Percentiles rank a stretch among this genome's conserved stretches.
Conservation (phyloP, 495 filamentous ascomycete genomes). For the Aeminium ludgeri region DNA sequence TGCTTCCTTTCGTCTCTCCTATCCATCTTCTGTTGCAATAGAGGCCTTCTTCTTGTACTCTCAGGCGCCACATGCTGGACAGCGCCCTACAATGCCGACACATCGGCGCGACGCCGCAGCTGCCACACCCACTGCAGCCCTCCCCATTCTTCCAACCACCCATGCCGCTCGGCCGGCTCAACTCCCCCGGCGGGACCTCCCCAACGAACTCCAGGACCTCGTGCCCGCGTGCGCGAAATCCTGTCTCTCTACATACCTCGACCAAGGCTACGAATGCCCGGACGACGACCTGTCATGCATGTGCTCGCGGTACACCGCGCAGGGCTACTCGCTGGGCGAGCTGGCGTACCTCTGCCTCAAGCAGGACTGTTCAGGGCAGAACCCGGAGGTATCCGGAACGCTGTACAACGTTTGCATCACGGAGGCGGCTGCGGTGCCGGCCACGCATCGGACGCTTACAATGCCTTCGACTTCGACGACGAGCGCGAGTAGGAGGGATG, state of each 20-base stretch:
- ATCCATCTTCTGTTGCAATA: not conserved
- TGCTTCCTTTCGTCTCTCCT: too few relatives aligned
- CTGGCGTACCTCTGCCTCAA: constrained; percentile 14
- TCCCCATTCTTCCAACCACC: too few relatives aligned
- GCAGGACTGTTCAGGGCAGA: constrained; percentile 5
- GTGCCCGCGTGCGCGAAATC: constrained; percentile 8
- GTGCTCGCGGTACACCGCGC: constrained; percentile 11
- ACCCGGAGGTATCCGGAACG: not conserved
- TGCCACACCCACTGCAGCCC: too few relatives aligned
- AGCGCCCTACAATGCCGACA: constrained; percentile 1
- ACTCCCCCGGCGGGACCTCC: not conserved
- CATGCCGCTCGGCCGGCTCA: too few relatives aligned
- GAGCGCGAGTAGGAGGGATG: not conserved
- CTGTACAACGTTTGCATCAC: constrained; percentile 12
- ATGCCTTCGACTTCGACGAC: constrained; percentile 4
- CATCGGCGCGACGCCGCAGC: constrained; percentile 1
- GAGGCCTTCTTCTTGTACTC: not conserved
- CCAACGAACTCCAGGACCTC: constrained; percentile 3
- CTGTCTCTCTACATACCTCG: constrained; percentile 8
- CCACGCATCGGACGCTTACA: constrained; percentile 12
- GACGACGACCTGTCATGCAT: constrained; percentile 6
- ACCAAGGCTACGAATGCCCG: constrained; percentile 1
- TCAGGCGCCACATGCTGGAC: not conserved
- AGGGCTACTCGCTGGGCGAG: constrained; percentile 16
- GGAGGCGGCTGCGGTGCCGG: constrained; percentile 4